These are phyloP conservation scores for Yamadazyma songkhlaensis DNA, from an alignment of 1,139 yeast species.

Conservation along the genomic window DNA sequence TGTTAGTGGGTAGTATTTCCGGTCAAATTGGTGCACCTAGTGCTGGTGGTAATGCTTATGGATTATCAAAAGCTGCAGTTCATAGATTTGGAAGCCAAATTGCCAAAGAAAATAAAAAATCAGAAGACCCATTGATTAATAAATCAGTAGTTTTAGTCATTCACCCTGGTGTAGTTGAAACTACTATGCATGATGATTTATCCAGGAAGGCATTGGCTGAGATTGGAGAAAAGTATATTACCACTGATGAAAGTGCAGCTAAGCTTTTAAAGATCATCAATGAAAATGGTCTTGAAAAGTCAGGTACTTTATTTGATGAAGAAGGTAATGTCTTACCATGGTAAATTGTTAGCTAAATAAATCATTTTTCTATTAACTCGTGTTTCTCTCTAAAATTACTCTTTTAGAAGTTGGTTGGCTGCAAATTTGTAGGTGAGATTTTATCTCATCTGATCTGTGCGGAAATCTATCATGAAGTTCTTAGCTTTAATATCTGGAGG, in stretches of 20 bases:
- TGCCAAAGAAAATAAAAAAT: conserved; percentile 5
- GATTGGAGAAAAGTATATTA: neutral
- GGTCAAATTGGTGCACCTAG: conserved; percentile 3
- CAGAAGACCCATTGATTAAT: conserved; percentile 3
- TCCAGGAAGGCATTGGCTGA: conserved; percentile 3
- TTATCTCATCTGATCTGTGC: neutral
- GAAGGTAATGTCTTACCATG: neutral
- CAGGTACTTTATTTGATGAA: conserved; percentile 3
- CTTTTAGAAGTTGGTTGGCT: neutral
- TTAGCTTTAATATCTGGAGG: conserved; percentile 94
- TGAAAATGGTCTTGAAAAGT: neutral
- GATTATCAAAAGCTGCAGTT: conserved; percentile 13
- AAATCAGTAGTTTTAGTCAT: conserved; percentile 7
- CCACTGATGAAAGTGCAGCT: conserved; percentile 6
- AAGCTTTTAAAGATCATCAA: conserved; percentile 2
- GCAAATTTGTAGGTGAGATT: neutral
- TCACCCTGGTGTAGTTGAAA: conserved; percentile 13
- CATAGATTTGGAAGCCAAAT: conserved; percentile 11
- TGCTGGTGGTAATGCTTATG: conserved; percentile 10
- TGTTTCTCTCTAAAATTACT: too few species aligned
- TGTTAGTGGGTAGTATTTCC: conserved; percentile 7
- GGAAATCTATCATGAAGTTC: conserved; percentile 61
- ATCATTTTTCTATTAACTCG: too few species aligned
- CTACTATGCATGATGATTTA: conserved; percentile 8
- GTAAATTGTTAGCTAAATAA: too few species aligned